Evolutionary conservation across 331 rosid species (phyloP).

Genomic region (Spiraea crenata): DNA sequence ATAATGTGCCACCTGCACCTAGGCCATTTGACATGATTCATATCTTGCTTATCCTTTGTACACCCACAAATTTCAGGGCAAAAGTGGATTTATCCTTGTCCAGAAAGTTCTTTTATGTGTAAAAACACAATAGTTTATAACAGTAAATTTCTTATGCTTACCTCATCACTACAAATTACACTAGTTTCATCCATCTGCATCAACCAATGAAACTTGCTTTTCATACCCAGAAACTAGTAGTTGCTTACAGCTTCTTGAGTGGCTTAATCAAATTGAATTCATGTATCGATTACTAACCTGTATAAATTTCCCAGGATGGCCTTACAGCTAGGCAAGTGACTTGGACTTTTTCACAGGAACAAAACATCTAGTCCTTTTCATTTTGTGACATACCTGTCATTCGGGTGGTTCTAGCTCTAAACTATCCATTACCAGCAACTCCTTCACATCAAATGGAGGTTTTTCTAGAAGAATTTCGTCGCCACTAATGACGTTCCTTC

Average conservation of each 20-base stretch:
- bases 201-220: not conserved
- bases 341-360: conserved; percentile 1
- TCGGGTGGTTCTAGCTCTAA: not conserved
- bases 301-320: not conserved
- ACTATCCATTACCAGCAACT: not conserved
- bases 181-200: conserved; percentile 3
- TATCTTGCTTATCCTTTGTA: not conserved
- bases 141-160: not conserved
- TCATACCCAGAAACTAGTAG: not conserved
- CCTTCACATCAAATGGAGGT: not conserved
- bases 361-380: not conserved
- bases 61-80: not conserved
- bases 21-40: not conserved
- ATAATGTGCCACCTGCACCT: conserved; percentile 14
- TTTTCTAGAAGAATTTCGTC: no score
- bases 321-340: conserved; percentile 6
- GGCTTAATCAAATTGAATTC: not conserved
- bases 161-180: not conserved
- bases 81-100: not conserved
- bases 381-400: not conserved
- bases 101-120: not conserved
- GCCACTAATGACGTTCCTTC: no score
- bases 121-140: not conserved
- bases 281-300: not conserved
- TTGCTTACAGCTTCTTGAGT: not conserved